Evolutionary conservation across 371 early-diverging fungal genomes (phyloP).

Genomic region (Cokeromyces recurvatus): DNA sequence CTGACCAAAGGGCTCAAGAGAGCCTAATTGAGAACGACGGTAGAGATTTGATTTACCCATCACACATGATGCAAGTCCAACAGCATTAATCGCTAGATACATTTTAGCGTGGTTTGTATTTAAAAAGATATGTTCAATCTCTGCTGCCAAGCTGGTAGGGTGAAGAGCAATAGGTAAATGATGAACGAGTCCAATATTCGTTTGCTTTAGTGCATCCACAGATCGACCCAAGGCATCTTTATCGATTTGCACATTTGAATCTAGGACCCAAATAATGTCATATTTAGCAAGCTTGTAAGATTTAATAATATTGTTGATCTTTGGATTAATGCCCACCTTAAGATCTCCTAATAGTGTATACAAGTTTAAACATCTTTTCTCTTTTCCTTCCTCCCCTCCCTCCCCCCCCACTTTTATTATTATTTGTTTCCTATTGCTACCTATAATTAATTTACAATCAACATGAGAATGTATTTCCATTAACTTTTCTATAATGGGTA

Average conservation of each 20-base stretch:
- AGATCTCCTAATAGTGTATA: slow-evolving; percentile 68
- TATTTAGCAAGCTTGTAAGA: slow-evolving; percentile 76
- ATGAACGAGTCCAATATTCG: slow-evolving; percentile 90
- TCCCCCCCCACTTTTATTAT: too few relatives aligned
- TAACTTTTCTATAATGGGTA: slow-evolving; percentile 66
- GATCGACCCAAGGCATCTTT: slow-evolving; percentile 75
- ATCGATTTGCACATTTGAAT: slow-evolving; percentile 83
- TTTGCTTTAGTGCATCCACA: slow-evolving; percentile 62
- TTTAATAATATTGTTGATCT: slow-evolving; percentile 89
- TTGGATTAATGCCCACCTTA: slow-evolving; percentile 84
- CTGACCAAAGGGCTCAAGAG: slow-evolving; percentile 77
- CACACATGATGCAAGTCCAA: slow-evolving; percentile 81
- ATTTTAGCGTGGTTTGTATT: slow-evolving; percentile 90
- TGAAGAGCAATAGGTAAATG: slow-evolving; percentile 81
- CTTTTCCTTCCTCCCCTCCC: background rate
- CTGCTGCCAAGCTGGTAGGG: slow-evolving; percentile 72
- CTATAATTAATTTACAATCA: slow-evolving; percentile 72
- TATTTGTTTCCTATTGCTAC: slow-evolving; percentile 24
- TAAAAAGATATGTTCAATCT: slow-evolving; percentile 83
- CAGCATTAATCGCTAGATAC: slow-evolving; percentile 87
- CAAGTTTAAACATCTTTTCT: too few relatives aligned
- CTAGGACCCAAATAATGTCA: slow-evolving; percentile 92
- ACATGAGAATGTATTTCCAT: slow-evolving; percentile 67
- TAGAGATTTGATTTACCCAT: slow-evolving; percentile 94
- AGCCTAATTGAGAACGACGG: slow-evolving; percentile 83